Evolutionary conservation across 176 grass and related monocot genomes (phyloP).

Genomic region (Aechmea fasciata): DNA sequence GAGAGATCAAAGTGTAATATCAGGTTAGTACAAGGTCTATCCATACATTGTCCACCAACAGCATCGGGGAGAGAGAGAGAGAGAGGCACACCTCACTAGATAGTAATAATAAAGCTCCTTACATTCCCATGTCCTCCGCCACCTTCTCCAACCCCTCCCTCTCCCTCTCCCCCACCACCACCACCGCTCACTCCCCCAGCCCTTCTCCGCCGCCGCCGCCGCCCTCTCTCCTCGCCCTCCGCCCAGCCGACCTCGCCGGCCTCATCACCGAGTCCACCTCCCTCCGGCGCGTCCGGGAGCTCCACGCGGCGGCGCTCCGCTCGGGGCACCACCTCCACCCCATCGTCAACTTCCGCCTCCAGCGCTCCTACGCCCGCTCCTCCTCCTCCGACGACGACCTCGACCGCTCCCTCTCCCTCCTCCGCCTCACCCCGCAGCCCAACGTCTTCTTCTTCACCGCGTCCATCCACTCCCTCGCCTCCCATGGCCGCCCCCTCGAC

Average conservation of each 20-base stretch:
- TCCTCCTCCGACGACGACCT: not conserved
- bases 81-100: too few species aligned
- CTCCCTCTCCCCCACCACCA: not conserved
- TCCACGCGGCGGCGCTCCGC: not conserved
- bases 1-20: too few species aligned
- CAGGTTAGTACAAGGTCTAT: too few species aligned
- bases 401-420: not conserved
- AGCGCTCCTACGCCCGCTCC: not conserved
- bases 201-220: not conserved
- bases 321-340: not conserved
- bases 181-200: not conserved
- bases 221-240: not conserved
- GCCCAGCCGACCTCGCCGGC: not conserved
- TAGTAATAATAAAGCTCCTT: too few species aligned
- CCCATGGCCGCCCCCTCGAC: constrained; percentile 36
- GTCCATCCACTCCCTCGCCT: constrained; percentile 64
- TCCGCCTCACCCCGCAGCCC: not conserved
- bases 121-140: not conserved
- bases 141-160: not conserved
- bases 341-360: not conserved
- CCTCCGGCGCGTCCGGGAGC: not conserved
- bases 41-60: too few species aligned
- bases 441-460: constrained; percentile 62
- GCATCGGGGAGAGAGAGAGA: too few species aligned
- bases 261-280: not conserved